Evolutionary conservation across 441 rosid species (phyloP).

Genomic region (Brassica hybrid): DNA sequence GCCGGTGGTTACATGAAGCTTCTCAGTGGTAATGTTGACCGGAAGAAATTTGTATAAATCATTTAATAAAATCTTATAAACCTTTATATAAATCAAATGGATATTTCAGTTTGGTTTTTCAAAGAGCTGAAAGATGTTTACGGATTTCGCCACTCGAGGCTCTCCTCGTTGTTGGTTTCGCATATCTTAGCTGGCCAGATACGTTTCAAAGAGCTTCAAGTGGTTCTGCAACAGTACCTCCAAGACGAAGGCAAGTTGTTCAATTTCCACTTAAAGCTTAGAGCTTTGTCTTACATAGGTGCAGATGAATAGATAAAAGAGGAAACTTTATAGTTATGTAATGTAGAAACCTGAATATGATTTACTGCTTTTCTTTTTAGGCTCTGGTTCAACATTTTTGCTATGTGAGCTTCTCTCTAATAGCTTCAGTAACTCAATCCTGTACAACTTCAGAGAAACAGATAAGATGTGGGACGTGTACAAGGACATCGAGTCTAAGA

Average conservation of each 20-base stretch:
- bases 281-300: too few relatives aligned
- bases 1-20: too few relatives aligned
- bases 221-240: conserved; percentile 52
- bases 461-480: conserved; percentile 68
- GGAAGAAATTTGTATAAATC: too few relatives aligned
- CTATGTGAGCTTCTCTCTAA: conserved; percentile 59
- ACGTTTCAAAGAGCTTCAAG: conserved; percentile 56
- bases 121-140: too few relatives aligned
- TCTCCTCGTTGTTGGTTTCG: conserved; percentile 48
- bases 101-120: too few relatives aligned
- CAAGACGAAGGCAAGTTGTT: conserved; percentile 57
- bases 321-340: conserved; percentile 3
- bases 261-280: too few relatives aligned
- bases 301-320: too few relatives aligned
- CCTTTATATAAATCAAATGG: too few relatives aligned
- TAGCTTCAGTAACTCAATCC: conserved; percentile 58
- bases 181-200: conserved; percentile 58
- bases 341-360: conserved; percentile 41
- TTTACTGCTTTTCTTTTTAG: conserved; percentile 55
- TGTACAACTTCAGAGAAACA: conserved; percentile 68
- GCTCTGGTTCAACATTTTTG: conserved; percentile 65
- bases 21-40: too few relatives aligned
- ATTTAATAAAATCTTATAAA: background rate
- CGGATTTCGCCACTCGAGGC: too few relatives aligned
- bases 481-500: conserved; percentile 51